A percentile compares a stretch with the other conserved stretches of the same genome.
These are phyloP conservation scores for Adansonia digitata DNA, from an alignment of 345 rosid genomes.

Conservation along the genomic window DNA sequence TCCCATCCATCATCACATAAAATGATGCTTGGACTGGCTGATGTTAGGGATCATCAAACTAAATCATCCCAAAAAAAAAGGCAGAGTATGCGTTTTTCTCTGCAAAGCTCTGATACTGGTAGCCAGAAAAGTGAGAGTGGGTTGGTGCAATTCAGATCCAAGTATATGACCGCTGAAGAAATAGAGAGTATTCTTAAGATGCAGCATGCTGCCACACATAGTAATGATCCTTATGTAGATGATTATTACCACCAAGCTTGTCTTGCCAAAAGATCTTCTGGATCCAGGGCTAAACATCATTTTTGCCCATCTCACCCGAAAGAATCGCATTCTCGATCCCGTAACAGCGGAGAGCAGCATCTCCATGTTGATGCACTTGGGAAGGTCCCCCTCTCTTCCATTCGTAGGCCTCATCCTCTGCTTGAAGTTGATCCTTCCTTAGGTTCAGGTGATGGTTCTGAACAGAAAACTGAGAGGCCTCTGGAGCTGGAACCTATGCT, in stretches of 20 bases:
- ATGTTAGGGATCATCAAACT: constrained; percentile 60
- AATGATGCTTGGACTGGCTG: constrained; percentile 47
- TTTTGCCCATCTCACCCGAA: constrained; percentile 81
- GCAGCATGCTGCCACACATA: constrained; percentile 87
- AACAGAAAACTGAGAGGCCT: constrained; percentile 63
- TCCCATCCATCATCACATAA: constrained; percentile 56
- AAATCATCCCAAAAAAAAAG: constrained; percentile 67
- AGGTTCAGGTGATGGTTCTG: constrained; percentile 42
- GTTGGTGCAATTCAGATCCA: constrained; percentile 67
- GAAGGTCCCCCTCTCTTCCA: constrained; percentile 50
- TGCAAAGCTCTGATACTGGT: constrained; percentile 61
- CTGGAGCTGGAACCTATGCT: constrained; percentile 90
- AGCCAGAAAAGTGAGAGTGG: constrained; percentile 83
- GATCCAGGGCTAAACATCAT: constrained; percentile 51
- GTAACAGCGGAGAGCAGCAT: constrained; percentile 60
- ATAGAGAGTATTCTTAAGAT: constrained; percentile 92
- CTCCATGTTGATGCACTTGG: constrained; percentile 59
- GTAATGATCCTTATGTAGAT: constrained; percentile 75
- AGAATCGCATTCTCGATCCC: constrained; percentile 73
- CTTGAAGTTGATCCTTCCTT: constrained; percentile 63
- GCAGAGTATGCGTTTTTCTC: constrained; percentile 54
- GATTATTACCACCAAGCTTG: constrained; percentile 97
- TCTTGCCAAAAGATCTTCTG: constrained; percentile 57
- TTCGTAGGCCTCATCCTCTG: constrained; percentile 37
- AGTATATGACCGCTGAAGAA: constrained; percentile 93